Percentiles rank a stretch among this genome's conserved stretches.
These are phyloP conservation scores for Euphorbia celastroides DNA, from an alignment of 441 rosid species.

Conservation along the genomic window DNA sequence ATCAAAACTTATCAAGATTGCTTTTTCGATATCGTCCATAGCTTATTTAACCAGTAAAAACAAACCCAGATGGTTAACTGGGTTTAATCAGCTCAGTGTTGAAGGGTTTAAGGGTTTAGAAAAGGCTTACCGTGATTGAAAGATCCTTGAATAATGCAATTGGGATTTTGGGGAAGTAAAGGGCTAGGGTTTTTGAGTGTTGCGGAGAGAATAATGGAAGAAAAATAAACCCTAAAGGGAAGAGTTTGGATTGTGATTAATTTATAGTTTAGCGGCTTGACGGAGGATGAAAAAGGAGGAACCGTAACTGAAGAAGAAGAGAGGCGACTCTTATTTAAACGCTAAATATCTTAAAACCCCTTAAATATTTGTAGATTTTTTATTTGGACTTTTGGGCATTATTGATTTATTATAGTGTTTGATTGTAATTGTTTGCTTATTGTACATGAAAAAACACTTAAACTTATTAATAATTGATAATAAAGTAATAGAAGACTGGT, in stretches of 20 bases:
- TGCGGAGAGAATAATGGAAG: background rate
- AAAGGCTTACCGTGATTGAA: conserved; percentile 15
- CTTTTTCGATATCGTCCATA: conserved; percentile 88
- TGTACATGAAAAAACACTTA: no score
- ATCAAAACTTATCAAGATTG: conserved; percentile 70
- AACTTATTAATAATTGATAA: no score
- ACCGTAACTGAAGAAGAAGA: background rate
- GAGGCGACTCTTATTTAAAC: no score
- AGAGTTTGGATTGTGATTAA: conserved; percentile 17
- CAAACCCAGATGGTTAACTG: conserved; percentile 7
- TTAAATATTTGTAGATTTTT: no score
- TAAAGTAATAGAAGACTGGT: no score
- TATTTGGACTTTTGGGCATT: no score
- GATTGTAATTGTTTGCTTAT: no score
- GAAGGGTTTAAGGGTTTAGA: conserved; percentile 9
- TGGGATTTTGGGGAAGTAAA: background rate
- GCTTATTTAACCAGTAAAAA: background rate
- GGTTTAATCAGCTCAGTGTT: background rate
- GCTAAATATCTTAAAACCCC: no score
- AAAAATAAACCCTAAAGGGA: conserved; percentile 17
- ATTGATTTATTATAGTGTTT: no score
- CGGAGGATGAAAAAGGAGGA: background rate
- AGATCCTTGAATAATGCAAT: conserved; percentile 17
- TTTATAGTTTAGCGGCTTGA: conserved; percentile 19
- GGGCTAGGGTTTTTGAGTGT: conserved; percentile 17